Base-by-base conservation (phyloP, 768 basidiomycete genomes). In the Boletus coccyginus region DNA sequence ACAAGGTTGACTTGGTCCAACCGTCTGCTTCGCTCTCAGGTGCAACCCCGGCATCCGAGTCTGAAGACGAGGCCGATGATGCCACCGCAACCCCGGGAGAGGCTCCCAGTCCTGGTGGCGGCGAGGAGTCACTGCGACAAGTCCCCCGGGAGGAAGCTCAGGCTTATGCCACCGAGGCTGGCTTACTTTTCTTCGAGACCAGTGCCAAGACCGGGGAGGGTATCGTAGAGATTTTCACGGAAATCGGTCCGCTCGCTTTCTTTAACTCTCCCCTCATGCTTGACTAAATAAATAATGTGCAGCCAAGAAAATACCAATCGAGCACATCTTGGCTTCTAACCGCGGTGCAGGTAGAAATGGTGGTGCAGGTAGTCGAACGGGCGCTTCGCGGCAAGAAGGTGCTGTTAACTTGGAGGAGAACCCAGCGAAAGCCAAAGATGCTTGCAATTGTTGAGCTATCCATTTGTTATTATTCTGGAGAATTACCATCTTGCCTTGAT, bases 141-240 rank as follows among this genome's bases (percentile, higher is more conserved):
- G 95, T 99, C 21, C 87, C 93, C 27, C 81, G 86, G 56, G 96
- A 97, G 66, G 97, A 98, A 75, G 97, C 96, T 2, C 89, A 92
- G 68, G 94, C 94, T 9, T 99, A 98, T 70, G 97, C 97, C 13
- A 84, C 90, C 53, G 97, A 98, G 73, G 87, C 90, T n/a, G 90
- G 92, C 1, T 72, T 98, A 42, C 75, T 99, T 41, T 98, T 98
- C 81, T 97, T 96, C 64, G 97, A 99, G 79, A 97, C 95, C 38
- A 92, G 89, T 66, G 97, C 97, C 27, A 99, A 98, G 84, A 93
- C 92, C 6, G 94, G 95, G 17, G 90, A 95, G 66, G 94, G 94
- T 39, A 84, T 98, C 53, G 90, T 94, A 27, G 97, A 98, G 67
- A 85, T 98, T 32, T 99, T 99, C 73, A 98, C 95, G 12, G 95